Evolutionary conservation across 2,329 filamentous ascomycete genomes (phyloP).

Genomic region (Aspergillus intermedius): DNA sequence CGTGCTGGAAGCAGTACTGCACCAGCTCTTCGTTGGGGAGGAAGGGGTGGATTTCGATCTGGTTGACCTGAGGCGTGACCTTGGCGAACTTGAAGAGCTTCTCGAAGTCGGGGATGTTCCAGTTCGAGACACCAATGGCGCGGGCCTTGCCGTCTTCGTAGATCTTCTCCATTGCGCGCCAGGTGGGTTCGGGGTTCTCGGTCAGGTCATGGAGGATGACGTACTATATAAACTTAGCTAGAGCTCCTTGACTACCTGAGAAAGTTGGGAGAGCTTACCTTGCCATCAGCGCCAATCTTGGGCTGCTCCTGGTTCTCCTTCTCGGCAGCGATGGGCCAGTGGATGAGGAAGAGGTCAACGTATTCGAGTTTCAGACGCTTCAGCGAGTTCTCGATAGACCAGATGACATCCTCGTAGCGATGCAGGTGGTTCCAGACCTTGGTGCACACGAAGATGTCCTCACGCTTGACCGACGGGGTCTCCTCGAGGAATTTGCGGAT

Average conservation of each 20-base stretch:
- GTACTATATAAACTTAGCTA: slow-evolving; percentile 36
- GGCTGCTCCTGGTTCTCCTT: slow-evolving; percentile 43
- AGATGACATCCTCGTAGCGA: slow-evolving; percentile 41
- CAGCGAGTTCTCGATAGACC: slow-evolving; percentile 55
- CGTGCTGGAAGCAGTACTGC: slow-evolving; percentile 36
- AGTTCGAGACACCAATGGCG: slow-evolving; percentile 76
- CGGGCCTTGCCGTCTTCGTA: slow-evolving; percentile 55
- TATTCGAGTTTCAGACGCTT: slow-evolving; percentile 62
- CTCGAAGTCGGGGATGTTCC: slow-evolving; percentile 48
- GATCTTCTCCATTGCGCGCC: slow-evolving; percentile 60
- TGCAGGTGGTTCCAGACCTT: slow-evolving; percentile 51
- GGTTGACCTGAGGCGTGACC: slow-evolving; percentile 39
- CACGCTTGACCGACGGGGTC: slow-evolving; percentile 41
- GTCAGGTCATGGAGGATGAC: slow-evolving; percentile 60
- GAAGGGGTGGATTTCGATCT: slow-evolving; percentile 43
- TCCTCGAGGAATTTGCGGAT: slow-evolving; percentile 51
- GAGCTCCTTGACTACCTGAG: background rate
- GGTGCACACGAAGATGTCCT: slow-evolving; percentile 47
- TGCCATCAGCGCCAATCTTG: slow-evolving; percentile 47
- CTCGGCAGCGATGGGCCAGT: slow-evolving; percentile 48
- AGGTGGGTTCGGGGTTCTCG: slow-evolving; percentile 57
- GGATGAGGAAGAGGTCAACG: slow-evolving; percentile 61
- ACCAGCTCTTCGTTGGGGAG: slow-evolving; percentile 41
- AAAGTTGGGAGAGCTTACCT: slow-evolving; percentile 28
- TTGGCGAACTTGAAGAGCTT: slow-evolving; percentile 39